Evolutionary conservation across 805 yeast genomes (phyloP).

Genomic region (Suhomyces faveliae): DNA sequence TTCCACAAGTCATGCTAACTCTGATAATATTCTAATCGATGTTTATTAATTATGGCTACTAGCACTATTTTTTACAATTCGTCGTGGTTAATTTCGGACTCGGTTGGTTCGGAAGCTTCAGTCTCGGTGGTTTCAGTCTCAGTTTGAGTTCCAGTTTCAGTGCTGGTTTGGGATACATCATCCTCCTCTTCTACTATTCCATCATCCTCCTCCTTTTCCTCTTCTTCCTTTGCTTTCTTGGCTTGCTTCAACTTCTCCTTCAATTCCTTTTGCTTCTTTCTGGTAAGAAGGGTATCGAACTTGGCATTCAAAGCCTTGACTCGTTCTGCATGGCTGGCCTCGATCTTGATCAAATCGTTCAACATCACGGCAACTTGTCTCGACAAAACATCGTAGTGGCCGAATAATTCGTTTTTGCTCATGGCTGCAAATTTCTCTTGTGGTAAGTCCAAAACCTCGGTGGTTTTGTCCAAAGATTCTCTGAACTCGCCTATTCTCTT

Average conservation of each 20-base stretch:
- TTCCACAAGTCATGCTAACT: no score
- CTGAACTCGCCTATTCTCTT: conserved; percentile 24
- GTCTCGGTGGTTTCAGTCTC: background rate
- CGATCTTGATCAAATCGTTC: conserved; percentile 29
- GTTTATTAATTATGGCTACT: no score
- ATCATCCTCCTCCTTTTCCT: conserved; percentile 8
- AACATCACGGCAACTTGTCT: conserved; percentile 28
- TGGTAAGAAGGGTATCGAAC: conserved; percentile 27
- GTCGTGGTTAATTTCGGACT: conserved; percentile 19
- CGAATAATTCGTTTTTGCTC: conserved; percentile 26
- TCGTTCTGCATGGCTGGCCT: conserved; percentile 30
- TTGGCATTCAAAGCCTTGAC: conserved; percentile 25
- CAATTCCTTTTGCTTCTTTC: conserved; percentile 32
- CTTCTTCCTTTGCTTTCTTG: conserved; percentile 19
- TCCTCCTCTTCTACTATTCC: conserved; percentile 4
- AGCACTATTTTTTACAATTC: conserved; percentile 14
- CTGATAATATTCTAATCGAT: no score
- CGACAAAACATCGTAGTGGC: conserved; percentile 24
- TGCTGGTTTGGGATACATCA: conserved; percentile 2
- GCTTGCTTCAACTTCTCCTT: conserved; percentile 32
- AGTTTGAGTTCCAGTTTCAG: background rate
- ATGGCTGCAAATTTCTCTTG: conserved; percentile 21
- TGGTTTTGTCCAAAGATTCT: conserved; percentile 27
- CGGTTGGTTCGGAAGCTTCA: conserved; percentile 3
- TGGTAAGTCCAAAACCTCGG: conserved; percentile 20